A percentile compares a stretch with the other conserved stretches of the same genome.
These are phyloP conservation scores for Rhinocladiella mackenziei DNA, from an alignment of 2,329 filamentous ascomycete species.

Conservation along the genomic window DNA sequence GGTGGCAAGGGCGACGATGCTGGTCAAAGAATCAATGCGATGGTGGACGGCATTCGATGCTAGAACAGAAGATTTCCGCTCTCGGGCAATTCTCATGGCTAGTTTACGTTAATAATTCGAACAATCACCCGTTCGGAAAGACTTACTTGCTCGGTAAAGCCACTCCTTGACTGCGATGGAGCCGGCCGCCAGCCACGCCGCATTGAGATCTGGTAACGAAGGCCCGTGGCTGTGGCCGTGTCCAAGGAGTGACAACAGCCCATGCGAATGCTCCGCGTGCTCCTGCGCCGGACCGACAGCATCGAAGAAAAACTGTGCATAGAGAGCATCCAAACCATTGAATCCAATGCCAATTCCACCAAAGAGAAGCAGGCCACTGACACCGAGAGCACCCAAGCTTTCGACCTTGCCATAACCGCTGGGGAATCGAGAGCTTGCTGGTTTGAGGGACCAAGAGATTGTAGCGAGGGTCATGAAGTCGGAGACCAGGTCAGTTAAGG, in stretches of 20 bases:
- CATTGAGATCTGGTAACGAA: conserved; percentile 78
- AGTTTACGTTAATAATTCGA: conserved; percentile 16
- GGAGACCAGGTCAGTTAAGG: conserved; percentile 88
- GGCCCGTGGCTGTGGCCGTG: conserved; percentile 64
- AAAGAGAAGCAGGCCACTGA: conserved; percentile 82
- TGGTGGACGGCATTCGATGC: conserved; percentile 96
- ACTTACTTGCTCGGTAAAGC: conserved; percentile 91
- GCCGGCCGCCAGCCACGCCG: conserved; percentile 86
- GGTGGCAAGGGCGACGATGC: conserved; percentile 83
- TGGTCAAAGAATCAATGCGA: conserved; percentile 90
- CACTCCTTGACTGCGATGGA: conserved; percentile 94
- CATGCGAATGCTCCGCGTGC: conserved; percentile 33
- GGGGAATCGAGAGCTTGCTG: conserved; percentile 78
- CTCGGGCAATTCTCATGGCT: conserved; percentile 93
- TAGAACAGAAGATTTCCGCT: conserved; percentile 91
- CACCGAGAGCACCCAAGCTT: conserved; percentile 86
- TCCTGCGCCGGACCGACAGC: conserved; percentile 51
- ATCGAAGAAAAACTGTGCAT: conserved; percentile 69
- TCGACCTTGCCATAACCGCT: conserved; percentile 97
- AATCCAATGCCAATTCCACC: conserved; percentile 91
- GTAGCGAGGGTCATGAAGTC: conserved; percentile 92
- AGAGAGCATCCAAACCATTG: conserved; percentile 66
- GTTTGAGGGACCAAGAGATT: conserved; percentile 85
- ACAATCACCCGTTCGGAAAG: neutral
- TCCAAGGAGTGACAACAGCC: conserved; percentile 51